phyloP scores from a whole-genome alignment of 371 early-diverging fungal genomes.

The Mycotypha africana region DNA sequence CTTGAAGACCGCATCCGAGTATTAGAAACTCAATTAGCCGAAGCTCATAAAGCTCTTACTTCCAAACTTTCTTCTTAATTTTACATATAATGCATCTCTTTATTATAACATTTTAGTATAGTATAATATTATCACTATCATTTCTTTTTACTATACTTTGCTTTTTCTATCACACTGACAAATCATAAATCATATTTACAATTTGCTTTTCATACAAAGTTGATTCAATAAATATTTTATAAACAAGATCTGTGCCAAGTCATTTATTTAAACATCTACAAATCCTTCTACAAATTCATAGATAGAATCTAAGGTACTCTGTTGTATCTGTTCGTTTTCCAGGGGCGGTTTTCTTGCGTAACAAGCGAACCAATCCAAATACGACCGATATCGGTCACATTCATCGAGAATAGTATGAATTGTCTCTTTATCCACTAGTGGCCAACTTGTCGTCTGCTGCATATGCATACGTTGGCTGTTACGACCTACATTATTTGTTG shows the following conservation, averaged over 20 bases:
- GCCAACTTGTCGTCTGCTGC: background rate
- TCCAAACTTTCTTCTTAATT: slow-evolving; percentile 8
- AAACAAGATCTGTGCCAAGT: too few species aligned
- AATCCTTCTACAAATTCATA: slow-evolving; percentile 21
- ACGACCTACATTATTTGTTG: slow-evolving; percentile 2
- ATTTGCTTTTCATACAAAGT: background rate
- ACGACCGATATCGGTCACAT: slow-evolving; percentile 25
- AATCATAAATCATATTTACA: too few species aligned
- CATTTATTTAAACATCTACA: slow-evolving; percentile 11
- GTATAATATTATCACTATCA: slow-evolving; percentile 4
- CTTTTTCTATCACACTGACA: background rate
- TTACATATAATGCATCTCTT: too few species aligned
- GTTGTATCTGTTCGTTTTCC: slow-evolving; percentile 7
- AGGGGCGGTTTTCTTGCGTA: slow-evolving; percentile 31
- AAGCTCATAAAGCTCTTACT: slow-evolving; percentile 58
- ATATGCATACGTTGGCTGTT: background rate
- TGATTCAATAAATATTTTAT: too few species aligned
- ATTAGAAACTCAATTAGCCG: slow-evolving; percentile 69
- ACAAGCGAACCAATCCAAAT: slow-evolving; percentile 32
- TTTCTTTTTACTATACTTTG: background rate
- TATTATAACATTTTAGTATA: background rate
- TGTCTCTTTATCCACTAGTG: slow-evolving; percentile 1
- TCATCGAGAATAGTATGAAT: slow-evolving; percentile 17
- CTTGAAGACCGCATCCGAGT: slow-evolving; percentile 61
- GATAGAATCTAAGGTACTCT: slow-evolving; percentile 18